Conservation (phyloP, 352 stramenopile species). For the Thraustochytrium striatum region DNA sequence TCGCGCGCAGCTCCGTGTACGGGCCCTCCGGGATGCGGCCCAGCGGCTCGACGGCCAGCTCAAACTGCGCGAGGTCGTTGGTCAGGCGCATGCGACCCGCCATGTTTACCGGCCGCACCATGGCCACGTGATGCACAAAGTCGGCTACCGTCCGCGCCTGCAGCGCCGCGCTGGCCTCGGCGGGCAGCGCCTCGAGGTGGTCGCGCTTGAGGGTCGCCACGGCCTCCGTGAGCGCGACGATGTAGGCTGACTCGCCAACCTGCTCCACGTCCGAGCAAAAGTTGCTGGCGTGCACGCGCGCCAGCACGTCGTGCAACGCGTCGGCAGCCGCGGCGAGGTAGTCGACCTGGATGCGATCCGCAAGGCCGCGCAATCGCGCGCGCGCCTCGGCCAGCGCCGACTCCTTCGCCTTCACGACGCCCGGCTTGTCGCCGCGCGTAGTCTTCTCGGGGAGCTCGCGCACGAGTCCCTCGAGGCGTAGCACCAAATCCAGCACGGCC, state of each 20-base stretch:
- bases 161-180: neutral
- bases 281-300: slow-evolving; percentile 10
- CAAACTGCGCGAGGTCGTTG: slow-evolving; percentile 31
- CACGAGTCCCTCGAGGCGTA: slow-evolving; percentile 28
- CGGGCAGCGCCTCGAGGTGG: slow-evolving; percentile 34
- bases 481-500: slow-evolving; percentile 9
- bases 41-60: slow-evolving; percentile 23
- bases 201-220: neutral
- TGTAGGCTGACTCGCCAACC: slow-evolving; percentile 2
- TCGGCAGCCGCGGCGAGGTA: neutral
- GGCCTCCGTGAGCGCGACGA: neutral
- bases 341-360: neutral
- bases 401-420: slow-evolving; percentile 4
- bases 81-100: slow-evolving; percentile 6
- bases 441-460: slow-evolving; percentile 33
- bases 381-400: neutral
- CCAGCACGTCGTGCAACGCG: neutral
- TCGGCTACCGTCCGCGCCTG: slow-evolving; percentile 15
- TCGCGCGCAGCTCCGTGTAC: slow-evolving; percentile 4
- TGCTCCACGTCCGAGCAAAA: slow-evolving; percentile 25
- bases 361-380: neutral
- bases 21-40: neutral
- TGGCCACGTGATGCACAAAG: slow-evolving; percentile 9
- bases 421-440: neutral
- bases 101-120: slow-evolving; percentile 15